phyloP scores from a whole-genome alignment of 495 filamentous ascomycete species.

The Evernia prunastri region DNA sequence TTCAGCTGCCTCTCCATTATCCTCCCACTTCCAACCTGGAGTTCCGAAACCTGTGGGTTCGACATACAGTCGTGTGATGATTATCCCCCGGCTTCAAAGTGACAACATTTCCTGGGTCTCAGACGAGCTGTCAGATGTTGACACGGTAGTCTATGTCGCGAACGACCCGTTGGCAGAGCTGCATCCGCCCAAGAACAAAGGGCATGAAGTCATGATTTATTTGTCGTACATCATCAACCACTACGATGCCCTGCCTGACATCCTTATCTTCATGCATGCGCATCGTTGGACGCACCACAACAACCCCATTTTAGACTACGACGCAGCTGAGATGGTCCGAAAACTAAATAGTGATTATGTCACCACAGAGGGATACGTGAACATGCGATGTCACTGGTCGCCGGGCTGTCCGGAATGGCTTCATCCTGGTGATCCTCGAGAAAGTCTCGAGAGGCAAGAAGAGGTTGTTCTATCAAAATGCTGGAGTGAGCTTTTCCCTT shows the following conservation, averaged over 20 bases:
- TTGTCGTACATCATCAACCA: conserved; percentile 65
- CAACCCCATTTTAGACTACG: conserved; percentile 43
- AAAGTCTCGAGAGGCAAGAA: conserved; percentile 52
- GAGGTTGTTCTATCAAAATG: conserved; percentile 49
- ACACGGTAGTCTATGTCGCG: conserved; percentile 57
- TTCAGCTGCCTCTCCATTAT: neutral
- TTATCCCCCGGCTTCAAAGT: conserved; percentile 49
- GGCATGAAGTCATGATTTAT: conserved; percentile 72
- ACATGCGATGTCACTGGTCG: conserved; percentile 53
- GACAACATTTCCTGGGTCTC: conserved; percentile 60
- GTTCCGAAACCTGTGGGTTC: conserved; percentile 38
- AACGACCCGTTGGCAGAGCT: conserved; percentile 54
- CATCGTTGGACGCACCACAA: conserved; percentile 66
- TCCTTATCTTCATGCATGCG: conserved; percentile 63
- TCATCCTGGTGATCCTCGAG: conserved; percentile 49
- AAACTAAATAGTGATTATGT: conserved; percentile 49
- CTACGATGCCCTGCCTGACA: conserved; percentile 61
- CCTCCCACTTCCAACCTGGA: conserved; percentile 29
- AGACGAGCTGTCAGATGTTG: conserved; percentile 48
- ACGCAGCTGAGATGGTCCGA: conserved; percentile 48
- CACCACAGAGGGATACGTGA: conserved; percentile 56
- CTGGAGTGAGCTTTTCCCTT: conserved; percentile 49
- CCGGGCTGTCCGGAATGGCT: conserved; percentile 63
- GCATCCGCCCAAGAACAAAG: conserved; percentile 66
- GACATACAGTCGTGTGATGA: conserved; percentile 46